Base-by-base conservation (phyloP, 192 early-diverging fungal genomes). In the Podila horticola region DNA sequence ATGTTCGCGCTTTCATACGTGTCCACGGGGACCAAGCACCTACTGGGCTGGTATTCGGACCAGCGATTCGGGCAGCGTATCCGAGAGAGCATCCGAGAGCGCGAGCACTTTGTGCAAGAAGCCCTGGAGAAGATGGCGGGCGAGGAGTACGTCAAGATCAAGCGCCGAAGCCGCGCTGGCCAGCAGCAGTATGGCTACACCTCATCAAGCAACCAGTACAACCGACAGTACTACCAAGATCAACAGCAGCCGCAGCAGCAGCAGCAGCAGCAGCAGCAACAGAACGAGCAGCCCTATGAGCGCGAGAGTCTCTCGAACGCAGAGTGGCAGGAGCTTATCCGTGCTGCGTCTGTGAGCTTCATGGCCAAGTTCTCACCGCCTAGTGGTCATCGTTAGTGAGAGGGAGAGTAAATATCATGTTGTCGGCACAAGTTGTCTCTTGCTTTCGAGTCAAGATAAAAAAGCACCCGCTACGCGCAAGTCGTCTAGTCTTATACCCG, bases 61-160 rank as follows among this genome's bases (percentile, higher is more conserved):
- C 77, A 81, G 24, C 49, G 61, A 20, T 68, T 81, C 41, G 77
- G 77, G 1, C 77, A 81, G 60, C 77, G 77, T 10, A 73, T 81
- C 34, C 77, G 77, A 0, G 71, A 81, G 31, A 61, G 77, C n/a
- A 24, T 81, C 66, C 72, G 72, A 17, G 67, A 81, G 36, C 70
- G 77, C 20, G 77, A 81, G 34, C 71, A 73, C 41, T 51, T 69
- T 9, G 66, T 81, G 11, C 77, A 81, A 57, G 77, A 81, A 57
- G 66, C 77, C 1, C 67, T 81, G 5, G 77, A 81, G 41, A 81
- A 73, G 67, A 81, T 81, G 77, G 77, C 77, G 20, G 77, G 77
- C 15, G 77, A 81, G 19, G 77, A 81, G 30, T 81, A 81, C 48
- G 66, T 51, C 36, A 72, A 73, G 20, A 62, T 81, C 71, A 81